Evolutionary conservation across 495 filamentous ascomycete genomes (phyloP), one percentile per base, ranked within the genome.

Genomic region (Filosporella fistucella): DNA sequence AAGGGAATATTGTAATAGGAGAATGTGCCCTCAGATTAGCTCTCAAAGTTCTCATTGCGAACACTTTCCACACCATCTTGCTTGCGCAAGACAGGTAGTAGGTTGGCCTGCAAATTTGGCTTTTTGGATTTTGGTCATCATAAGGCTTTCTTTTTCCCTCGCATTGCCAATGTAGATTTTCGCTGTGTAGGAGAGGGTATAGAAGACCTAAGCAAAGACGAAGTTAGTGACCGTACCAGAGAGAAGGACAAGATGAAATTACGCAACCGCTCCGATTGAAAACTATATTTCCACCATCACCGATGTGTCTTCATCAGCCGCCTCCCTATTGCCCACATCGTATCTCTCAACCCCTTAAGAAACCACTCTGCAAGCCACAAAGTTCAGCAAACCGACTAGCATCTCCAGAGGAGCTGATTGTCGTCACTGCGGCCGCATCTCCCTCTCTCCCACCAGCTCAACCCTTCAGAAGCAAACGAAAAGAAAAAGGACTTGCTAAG

Each of bases 101-200:
- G 52, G 74, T 64, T 77, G 71, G 55, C 61, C 73, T 79, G 68
- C 75, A 77, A 77, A 74, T 79, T 77, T 77, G 75, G 75, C 74
- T 77, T 79, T 76, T 75, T 76, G 74, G 72, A 65, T 55, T 68
- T 71, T 71, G 58, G 63, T 79, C 75, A 79, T 79, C 75, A 79
- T 63, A 45, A 71, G 72, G 74, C 56, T 29, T 8, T 3, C 13
- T n/a, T n/a, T n/a, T n/a, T n/a, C n/a, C n/a, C n/a, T n/a, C n/a
- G n/a, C n/a, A n/a, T n/a, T n/a, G n/a, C n/a, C n/a, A n/a, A n/a
- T n/a, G n/a, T n/a, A n/a, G n/a, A n/a, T n/a, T n/a, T n/a, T n/a
- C n/a, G n/a, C n/a, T n/a, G n/a, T n/a, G n/a, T n/a, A n/a, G n/a
- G n/a, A n/a, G n/a, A n/a, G n/a, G n/a, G n/a, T n/a, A n/a, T n/a